phyloP scores from a whole-genome alignment of 75 land plant genomes.

The Sequoia sempervirens region DNA sequence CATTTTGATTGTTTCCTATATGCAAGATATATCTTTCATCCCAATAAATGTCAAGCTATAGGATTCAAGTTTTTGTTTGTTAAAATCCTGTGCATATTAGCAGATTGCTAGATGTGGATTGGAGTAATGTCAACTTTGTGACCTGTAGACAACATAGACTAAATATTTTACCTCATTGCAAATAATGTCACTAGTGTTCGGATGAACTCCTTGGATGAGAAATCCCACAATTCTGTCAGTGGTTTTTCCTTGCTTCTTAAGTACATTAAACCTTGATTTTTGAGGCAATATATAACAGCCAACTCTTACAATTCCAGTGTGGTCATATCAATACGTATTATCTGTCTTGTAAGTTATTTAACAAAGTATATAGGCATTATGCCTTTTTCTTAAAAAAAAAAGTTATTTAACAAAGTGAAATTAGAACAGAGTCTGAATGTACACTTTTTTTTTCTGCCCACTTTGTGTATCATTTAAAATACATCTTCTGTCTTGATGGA shows the following conservation, averaged over 20 bases:
- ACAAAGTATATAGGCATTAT: too few species aligned
- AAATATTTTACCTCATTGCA: not conserved
- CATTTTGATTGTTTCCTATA: not conserved
- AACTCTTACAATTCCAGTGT: not conserved
- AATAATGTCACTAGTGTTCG: not conserved
- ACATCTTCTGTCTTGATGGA: not conserved
- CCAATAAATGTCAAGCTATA: not conserved
- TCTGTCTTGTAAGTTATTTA: not conserved
- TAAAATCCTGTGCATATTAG: not conserved
- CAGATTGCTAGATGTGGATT: not conserved
- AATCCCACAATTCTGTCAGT: not conserved
- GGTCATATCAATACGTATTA: not conserved
- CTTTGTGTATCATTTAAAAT: not conserved
- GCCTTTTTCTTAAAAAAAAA: too few species aligned
- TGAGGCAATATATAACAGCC: not conserved
- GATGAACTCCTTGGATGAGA: not conserved
- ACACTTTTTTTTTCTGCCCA: not conserved
- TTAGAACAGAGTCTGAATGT: not conserved
- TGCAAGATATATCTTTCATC: not conserved
- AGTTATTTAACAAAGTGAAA: too few species aligned
- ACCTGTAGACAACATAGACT: not conserved
- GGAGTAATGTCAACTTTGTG: not conserved
- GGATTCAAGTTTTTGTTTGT: not conserved
- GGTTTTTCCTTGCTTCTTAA: not conserved
- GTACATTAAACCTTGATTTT: not conserved